Evolutionary conservation across 768 basidiomycete genomes (phyloP).

Genomic region (Boletus fagicola): DNA sequence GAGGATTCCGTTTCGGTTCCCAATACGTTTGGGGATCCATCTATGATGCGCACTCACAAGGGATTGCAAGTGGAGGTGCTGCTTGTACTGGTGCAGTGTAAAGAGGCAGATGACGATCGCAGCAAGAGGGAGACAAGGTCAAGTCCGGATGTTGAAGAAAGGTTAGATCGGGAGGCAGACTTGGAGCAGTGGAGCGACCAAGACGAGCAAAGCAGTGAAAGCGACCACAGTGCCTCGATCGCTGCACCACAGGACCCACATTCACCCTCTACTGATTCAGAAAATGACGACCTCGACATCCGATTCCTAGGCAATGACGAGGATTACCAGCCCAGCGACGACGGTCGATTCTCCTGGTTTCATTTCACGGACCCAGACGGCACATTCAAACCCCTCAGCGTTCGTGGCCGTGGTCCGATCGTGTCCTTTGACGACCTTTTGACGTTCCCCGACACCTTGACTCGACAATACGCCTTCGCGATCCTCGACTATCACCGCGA

Average conservation of each 20-base stretch:
- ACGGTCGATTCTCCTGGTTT: constrained; percentile 1
- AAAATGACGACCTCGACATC: not conserved
- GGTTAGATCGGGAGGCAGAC: not conserved
- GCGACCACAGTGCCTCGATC: not conserved
- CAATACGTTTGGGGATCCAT: constrained; percentile 6
- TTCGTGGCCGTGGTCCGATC: constrained; percentile 6
- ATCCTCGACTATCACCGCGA: constrained; percentile 12
- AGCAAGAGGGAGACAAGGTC: not conserved
- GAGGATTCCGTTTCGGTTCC: not conserved
- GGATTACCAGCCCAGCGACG: not conserved
- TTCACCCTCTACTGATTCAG: not conserved
- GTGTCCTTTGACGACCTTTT: not conserved
- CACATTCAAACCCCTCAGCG: not conserved
- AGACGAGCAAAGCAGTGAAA: not conserved
- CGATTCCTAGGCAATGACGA: constrained; percentile 4
- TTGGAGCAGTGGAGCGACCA: not conserved
- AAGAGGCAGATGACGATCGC: not conserved
- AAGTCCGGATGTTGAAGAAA: not conserved
- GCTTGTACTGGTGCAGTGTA: constrained; percentile 2
- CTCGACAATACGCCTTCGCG: constrained; percentile 3
- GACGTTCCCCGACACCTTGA: not conserved
- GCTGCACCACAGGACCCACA: not conserved
- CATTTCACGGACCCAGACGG: constrained; percentile 4
- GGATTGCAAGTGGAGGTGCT: constrained; percentile 9
- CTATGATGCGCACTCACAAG: constrained; percentile 4